These are phyloP conservation scores for Xylaria sp. DNA, from an alignment of 2,329 filamentous ascomycete genomes.

Conservation along the genomic window DNA sequence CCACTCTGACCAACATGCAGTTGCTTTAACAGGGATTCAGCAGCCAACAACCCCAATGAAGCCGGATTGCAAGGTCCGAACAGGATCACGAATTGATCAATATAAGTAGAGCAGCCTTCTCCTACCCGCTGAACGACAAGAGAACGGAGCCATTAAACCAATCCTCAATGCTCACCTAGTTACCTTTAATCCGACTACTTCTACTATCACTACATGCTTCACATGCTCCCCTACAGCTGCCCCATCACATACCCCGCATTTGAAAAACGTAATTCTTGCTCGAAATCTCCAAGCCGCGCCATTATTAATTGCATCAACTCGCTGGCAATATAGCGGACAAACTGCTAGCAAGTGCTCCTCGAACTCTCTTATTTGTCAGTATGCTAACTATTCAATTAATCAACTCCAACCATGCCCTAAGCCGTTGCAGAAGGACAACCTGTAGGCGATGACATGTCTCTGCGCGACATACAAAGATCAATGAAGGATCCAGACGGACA, in stretches of 20 bases:
- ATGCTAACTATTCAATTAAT: slow-evolving; percentile 25
- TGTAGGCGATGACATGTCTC: slow-evolving; percentile 25
- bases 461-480: slow-evolving; percentile 22
- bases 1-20: slow-evolving; percentile 19
- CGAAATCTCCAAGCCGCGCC: slow-evolving; percentile 22
- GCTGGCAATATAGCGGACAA: slow-evolving; percentile 55
- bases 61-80: slow-evolving; percentile 15
- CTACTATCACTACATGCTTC: slow-evolving; percentile 21
- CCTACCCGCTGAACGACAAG: slow-evolving; percentile 15
- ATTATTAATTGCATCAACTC: slow-evolving; percentile 28
- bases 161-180: slow-evolving; percentile 18
- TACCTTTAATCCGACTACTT: slow-evolving; percentile 21
- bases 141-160: slow-evolving; percentile 19
- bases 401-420: slow-evolving; percentile 25
- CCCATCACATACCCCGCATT: slow-evolving; percentile 23
- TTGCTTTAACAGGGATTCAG: slow-evolving; percentile 6
- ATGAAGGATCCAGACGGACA: slow-evolving; percentile 28
- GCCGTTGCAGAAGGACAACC: slow-evolving; percentile 25
- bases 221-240: slow-evolving; percentile 17
- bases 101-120: slow-evolving; percentile 20
- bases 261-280: slow-evolving; percentile 25
- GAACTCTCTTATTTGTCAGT: slow-evolving; percentile 47
- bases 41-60: slow-evolving; percentile 12
- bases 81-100: slow-evolving; percentile 15
- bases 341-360: slow-evolving; percentile 55